Percentiles rank a stretch among this genome's conserved stretches.
Evolutionary conservation across 73 alveolate genomes (phyloP).

Genomic region (Paramecium tetraurelia): DNA sequence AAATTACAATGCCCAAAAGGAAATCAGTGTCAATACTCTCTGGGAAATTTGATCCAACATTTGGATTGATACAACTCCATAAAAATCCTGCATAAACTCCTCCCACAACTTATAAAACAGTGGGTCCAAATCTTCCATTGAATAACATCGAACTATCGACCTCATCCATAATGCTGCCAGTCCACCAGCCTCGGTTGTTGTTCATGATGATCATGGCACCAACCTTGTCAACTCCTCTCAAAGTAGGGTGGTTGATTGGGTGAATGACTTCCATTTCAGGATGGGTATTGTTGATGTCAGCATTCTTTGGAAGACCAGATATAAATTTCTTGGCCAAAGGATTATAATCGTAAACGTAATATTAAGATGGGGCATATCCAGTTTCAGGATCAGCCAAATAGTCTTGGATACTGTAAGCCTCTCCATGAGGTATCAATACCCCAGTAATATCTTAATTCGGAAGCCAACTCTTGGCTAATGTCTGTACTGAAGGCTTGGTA

Average conservation of each 20-base stretch:
- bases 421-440: slow-evolving; percentile 46
- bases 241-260: slow-evolving; percentile 32
- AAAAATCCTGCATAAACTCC: slow-evolving; percentile 44
- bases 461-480: slow-evolving; percentile 17
- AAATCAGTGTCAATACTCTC: slow-evolving; percentile 27
- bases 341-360: slow-evolving; percentile 34
- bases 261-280: slow-evolving; percentile 51
- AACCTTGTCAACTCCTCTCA: slow-evolving; percentile 40
- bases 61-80: slow-evolving; percentile 33
- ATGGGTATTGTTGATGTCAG: background rate
- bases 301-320: background rate
- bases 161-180: slow-evolving; percentile 47
- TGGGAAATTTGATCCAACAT: background rate
- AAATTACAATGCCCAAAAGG: background rate
- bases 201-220: slow-evolving; percentile 45
- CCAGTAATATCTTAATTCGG: slow-evolving; percentile 21
- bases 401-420: slow-evolving; percentile 13
- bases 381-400: slow-evolving; percentile 37
- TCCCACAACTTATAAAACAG: slow-evolving; percentile 26
- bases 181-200: slow-evolving; percentile 51
- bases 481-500: slow-evolving; percentile 9
- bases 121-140: slow-evolving; percentile 40
- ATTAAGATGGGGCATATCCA: slow-evolving; percentile 45
- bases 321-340: slow-evolving; percentile 2
- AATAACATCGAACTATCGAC: background rate